Percentiles rank a stretch among this genome's conserved stretches.
phyloP scores from a whole-genome alignment of 148 eudicot species.

The Camellia lanceoleosa region DNA sequence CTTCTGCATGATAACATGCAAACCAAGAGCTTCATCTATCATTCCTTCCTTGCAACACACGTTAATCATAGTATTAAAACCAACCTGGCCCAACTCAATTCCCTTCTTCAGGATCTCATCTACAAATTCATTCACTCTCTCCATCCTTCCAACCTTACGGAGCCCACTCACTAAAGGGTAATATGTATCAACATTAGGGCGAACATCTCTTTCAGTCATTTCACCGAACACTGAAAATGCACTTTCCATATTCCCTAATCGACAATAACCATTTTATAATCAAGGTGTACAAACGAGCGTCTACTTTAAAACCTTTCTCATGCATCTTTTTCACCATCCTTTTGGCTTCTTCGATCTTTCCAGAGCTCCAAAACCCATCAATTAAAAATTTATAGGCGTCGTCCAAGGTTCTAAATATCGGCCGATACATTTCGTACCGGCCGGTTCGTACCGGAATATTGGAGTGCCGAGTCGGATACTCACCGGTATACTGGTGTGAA shows the following conservation, averaged over 20 bases:
- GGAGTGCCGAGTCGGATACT: too few species aligned
- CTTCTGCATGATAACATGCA: slow-evolving; percentile 20
- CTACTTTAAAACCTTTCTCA: slow-evolving; percentile 33
- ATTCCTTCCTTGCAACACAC: slow-evolving; percentile 31
- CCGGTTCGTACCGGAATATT: too few species aligned
- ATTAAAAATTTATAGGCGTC: slow-evolving; percentile 40
- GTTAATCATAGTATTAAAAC: slow-evolving; percentile 18
- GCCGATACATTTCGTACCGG: too few species aligned
- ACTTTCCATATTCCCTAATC: slow-evolving; percentile 24
- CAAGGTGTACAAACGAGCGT: slow-evolving; percentile 27
- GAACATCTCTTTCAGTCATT: slow-evolving; percentile 33
- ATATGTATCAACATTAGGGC: slow-evolving; percentile 23
- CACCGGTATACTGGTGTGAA: too few species aligned
- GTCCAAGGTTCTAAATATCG: too few species aligned
- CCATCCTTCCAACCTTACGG: slow-evolving; percentile 34
- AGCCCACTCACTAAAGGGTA: slow-evolving; percentile 28
- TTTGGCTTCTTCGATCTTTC: slow-evolving; percentile 40
- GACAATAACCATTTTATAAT: slow-evolving; percentile 36
- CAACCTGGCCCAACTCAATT: slow-evolving; percentile 20
- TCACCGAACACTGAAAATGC: slow-evolving; percentile 27
- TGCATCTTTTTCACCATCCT: slow-evolving; percentile 41
- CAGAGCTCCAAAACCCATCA: slow-evolving; percentile 39
- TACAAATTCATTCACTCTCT: slow-evolving; percentile 28
- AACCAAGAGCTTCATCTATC: slow-evolving; percentile 28
- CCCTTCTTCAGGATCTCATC: slow-evolving; percentile 33